Conservation (phyloP, 2,329 filamentous ascomycete species). For the Hirsutella rhossiliensis region DNA sequence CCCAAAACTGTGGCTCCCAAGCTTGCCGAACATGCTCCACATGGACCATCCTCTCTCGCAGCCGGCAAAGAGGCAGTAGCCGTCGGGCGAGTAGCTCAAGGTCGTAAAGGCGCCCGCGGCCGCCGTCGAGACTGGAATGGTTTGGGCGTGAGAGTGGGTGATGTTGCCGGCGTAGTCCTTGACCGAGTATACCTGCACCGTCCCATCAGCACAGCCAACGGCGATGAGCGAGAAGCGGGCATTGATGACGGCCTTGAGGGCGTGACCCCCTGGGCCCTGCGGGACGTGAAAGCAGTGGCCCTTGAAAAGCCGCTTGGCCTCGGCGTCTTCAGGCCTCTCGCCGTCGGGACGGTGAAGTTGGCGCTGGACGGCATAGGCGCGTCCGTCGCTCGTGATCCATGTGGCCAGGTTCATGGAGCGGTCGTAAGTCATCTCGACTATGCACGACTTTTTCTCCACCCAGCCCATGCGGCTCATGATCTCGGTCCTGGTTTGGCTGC, state of each 20-base stretch:
- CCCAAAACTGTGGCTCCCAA: slow-evolving; percentile 72
- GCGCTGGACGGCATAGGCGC: slow-evolving; percentile 83
- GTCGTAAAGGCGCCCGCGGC: slow-evolving; percentile 62
- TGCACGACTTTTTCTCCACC: slow-evolving; percentile 63
- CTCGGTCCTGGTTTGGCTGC: slow-evolving; percentile 82
- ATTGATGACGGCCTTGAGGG: slow-evolving; percentile 73
- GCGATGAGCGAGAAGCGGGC: slow-evolving; percentile 90
- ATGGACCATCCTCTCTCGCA: slow-evolving; percentile 89
- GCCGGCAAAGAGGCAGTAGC: slow-evolving; percentile 89
- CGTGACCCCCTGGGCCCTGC: slow-evolving; percentile 43
- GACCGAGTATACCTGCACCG: slow-evolving; percentile 80
- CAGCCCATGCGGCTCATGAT: slow-evolving; percentile 78
- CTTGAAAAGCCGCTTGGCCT: slow-evolving; percentile 61
- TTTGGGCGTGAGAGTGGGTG: slow-evolving; percentile 69
- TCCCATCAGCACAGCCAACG: slow-evolving; percentile 68
- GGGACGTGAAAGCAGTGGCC: slow-evolving; percentile 86
- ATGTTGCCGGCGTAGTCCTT: slow-evolving; percentile 92
- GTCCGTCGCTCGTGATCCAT: slow-evolving; percentile 83
- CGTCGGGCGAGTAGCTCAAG: slow-evolving; percentile 82
- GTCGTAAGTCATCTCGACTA: slow-evolving; percentile 84
- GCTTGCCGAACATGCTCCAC: slow-evolving; percentile 96
- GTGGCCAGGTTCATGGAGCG: slow-evolving; percentile 91
- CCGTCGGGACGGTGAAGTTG: slow-evolving; percentile 28
- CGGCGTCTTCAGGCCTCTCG: slow-evolving; percentile 28
- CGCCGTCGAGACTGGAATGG: slow-evolving; percentile 51